These are phyloP conservation scores for Xerocomellus amylosporus DNA, from an alignment of 768 basidiomycete species.

Conservation along the genomic window DNA sequence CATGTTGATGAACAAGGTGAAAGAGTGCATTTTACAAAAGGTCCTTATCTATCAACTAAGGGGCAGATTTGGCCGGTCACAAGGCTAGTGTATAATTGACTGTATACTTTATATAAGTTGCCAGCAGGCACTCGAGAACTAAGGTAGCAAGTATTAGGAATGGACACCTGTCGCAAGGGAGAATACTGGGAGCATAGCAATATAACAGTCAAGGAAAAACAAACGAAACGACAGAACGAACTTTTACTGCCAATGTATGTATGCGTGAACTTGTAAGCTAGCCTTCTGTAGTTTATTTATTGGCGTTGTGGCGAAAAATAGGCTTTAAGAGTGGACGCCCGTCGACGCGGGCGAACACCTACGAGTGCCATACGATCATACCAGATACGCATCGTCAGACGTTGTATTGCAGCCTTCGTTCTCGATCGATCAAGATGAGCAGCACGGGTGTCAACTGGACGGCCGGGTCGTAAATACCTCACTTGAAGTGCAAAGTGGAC, in stretches of 20 bases:
- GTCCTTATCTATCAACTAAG: too few species aligned
- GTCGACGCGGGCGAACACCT: conserved; percentile 19
- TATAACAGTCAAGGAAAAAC: background rate
- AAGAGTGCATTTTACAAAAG: too few species aligned
- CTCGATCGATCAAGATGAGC: conserved; percentile 74
- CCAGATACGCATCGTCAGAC: conserved; percentile 56
- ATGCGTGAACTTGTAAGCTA: background rate
- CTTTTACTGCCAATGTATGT: background rate
- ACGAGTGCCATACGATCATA: conserved; percentile 51
- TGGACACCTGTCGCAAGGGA: background rate
- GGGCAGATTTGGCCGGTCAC: too few species aligned
- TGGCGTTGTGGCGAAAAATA: conserved; percentile 29
- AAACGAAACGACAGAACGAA: background rate
- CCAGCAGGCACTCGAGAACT: conserved; percentile 1
- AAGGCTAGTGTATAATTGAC: conserved; percentile 22
- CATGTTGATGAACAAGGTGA: too few species aligned
- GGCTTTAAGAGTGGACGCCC: conserved; percentile 27
- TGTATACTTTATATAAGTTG: conserved; percentile 20
- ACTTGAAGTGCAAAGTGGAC: background rate
- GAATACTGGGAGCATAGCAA: background rate
- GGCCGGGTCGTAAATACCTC: background rate
- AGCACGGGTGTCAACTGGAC: conserved; percentile 66
- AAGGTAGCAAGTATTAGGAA: conserved; percentile 1
- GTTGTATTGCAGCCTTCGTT: conserved; percentile 66
- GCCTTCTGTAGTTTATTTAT: background rate